These are phyloP conservation scores for Pleoardoris graminearum DNA, from an alignment of 2,329 filamentous ascomycete species.

Conservation along the genomic window DNA sequence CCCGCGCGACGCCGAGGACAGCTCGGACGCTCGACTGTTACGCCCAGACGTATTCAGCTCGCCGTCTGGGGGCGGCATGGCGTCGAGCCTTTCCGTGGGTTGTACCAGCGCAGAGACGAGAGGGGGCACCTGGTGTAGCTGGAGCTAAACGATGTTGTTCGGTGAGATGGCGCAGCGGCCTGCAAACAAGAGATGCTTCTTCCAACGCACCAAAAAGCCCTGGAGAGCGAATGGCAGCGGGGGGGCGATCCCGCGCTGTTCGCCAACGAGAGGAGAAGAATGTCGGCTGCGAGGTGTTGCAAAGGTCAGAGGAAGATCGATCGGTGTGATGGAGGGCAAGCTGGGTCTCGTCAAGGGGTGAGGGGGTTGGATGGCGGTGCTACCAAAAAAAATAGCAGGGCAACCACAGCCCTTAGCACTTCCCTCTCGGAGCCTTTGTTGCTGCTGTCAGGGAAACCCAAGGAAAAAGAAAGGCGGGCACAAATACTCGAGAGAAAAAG, in stretches of 20 bases:
- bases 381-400: background rate
- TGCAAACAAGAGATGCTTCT: slow-evolving; percentile 7
- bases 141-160: slow-evolving; percentile 8
- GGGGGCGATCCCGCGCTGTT: slow-evolving; percentile 9
- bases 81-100: slow-evolving; percentile 24
- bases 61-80: slow-evolving; percentile 51
- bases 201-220: slow-evolving; percentile 9
- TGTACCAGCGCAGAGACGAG: background rate
- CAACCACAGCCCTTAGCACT: background rate
- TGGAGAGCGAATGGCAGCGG: background rate
- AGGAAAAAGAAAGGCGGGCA: background rate
- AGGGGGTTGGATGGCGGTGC: background rate
- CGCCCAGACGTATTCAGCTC: slow-evolving; percentile 53
- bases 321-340: background rate
- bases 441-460: background rate
- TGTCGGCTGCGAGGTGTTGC: slow-evolving; percentile 17
- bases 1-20: slow-evolving; percentile 46
- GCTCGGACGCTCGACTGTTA: slow-evolving; percentile 52
- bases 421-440: background rate
- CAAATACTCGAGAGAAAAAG: background rate
- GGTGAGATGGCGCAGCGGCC: slow-evolving; percentile 7
- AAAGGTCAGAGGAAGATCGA: slow-evolving; percentile 9
- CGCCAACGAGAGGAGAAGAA: slow-evolving; percentile 15
- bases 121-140: slow-evolving; percentile 1
- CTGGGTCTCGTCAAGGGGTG: too few relatives aligned